Base-by-base conservation (phyloP, 2,329 filamentous ascomycete genomes). In the Beauveria sp. region DNA sequence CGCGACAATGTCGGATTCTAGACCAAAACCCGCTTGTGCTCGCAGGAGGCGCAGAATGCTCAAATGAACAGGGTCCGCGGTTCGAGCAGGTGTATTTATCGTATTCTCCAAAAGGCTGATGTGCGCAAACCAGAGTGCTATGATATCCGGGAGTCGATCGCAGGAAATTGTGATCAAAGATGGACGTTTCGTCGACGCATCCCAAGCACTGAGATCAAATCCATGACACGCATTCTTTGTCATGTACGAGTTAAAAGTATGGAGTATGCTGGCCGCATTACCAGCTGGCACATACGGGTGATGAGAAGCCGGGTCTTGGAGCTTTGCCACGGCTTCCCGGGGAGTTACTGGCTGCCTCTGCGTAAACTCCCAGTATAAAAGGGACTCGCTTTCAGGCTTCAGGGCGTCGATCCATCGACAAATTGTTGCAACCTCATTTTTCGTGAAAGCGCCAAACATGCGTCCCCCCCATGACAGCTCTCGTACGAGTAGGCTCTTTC, bases 401-500 rank as follows among this genome's bases (percentile, higher is more conserved):
- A 61, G 14, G 5, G n/a, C 24, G 20, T 53, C 48, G 10, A 61
- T 54, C 58, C 58, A 61, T 10, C 20, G 34, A n/a, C 50, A 46
- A 1, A 61, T 43, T 20, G 28, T 24, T n/a, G 38, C 20, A 1
- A 45, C 69, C 65, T 81, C 79, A 5, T 66, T 68, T n/a, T 75
- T 66, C 1, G 77, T 80, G 64, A 81, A 81, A n/a, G 76, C 71
- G 1, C 78, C 78, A 64, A 78, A 81, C 78, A 81, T 80, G 52
- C 71, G 74, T 5, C 78, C 79, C 40, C 73, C 72, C 77, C 78
- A 80, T 1, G 63, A 67, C 16, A 80, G 63, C 66, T 78, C 77
- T 43, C 70, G 72, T 1, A 79, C 66, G 3, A 81, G 69, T 38
- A 65, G 69, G 61, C 78, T 80, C 43, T 72, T 72, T 1, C 64